A percentile compares a stretch with the other conserved stretches of the same genome.
Conservation (phyloP, 2,329 filamentous ascomycete genomes). For the Paecilomyces formosus region DNA sequence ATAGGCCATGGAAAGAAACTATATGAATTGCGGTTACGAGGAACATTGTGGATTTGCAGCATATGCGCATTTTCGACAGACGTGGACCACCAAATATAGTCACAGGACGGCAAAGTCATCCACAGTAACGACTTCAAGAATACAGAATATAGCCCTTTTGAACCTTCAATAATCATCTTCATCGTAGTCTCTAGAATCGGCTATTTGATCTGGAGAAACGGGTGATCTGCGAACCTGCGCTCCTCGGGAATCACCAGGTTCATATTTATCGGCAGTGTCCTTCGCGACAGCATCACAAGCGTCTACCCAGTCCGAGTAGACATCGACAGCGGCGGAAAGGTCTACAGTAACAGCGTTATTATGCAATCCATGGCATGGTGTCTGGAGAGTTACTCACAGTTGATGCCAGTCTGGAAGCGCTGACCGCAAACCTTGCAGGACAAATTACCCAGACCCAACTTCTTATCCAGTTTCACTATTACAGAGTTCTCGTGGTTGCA, state of each 20-base stretch:
- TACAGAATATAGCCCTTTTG: background rate
- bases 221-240: constrained; percentile 11
- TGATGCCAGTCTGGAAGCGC: constrained; percentile 85
- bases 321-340: constrained; percentile 83
- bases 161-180: constrained; percentile 22
- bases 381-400: constrained; percentile 56
- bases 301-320: constrained; percentile 98
- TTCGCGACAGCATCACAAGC: constrained; percentile 72
- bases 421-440: constrained; percentile 92
- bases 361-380: background rate
- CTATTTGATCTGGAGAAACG: constrained; percentile 12
- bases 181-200: constrained; percentile 10
- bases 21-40: background rate
- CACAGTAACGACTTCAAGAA: background rate
- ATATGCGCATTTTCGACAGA: background rate
- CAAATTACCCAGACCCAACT: constrained; percentile 74
- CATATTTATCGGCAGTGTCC: constrained; percentile 41
- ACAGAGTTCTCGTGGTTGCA: constrained; percentile 97
- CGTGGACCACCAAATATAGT: background rate
- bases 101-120: background rate
- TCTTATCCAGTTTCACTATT: constrained; percentile 87
- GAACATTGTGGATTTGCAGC: background rate
- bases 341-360: constrained; percentile 44
- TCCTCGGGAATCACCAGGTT: constrained; percentile 13
- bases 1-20: constrained; percentile 33